A percentile compares a stretch with the other conserved stretches of the same genome.
Conservation (phyloP, 176 grass and related monocot species). For the Oryza meyeriana region DNA sequence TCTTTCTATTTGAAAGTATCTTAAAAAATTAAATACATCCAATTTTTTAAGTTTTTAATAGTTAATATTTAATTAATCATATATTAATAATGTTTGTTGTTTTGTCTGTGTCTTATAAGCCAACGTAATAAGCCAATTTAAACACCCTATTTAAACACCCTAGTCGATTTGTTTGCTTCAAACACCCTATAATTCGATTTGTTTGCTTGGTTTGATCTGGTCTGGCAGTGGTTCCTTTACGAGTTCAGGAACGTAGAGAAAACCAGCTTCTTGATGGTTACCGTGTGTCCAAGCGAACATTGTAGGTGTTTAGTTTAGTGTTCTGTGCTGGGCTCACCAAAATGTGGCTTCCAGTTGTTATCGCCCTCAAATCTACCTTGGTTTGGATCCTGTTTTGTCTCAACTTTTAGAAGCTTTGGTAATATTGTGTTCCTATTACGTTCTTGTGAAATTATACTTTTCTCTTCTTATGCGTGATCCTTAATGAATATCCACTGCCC, state of each 20-base stretch:
- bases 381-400: background rate
- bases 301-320: background rate
- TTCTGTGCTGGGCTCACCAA: background rate
- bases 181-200: too few species aligned
- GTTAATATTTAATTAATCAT: too few species aligned
- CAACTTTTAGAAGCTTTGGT: background rate
- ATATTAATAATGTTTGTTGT: too few species aligned
- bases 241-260: background rate
- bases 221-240: background rate
- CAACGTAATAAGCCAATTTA: too few species aligned
- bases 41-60: too few species aligned
- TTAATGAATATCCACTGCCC: constrained; percentile 70
- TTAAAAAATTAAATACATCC: too few species aligned
- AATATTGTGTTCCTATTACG: background rate
- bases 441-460: background rate
- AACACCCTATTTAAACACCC: too few species aligned
- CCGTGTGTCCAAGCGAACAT: background rate
- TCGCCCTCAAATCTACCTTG: background rate
- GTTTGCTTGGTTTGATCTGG: constrained; percentile 31
- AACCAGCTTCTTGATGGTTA: background rate
- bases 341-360: background rate
- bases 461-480: constrained; percentile 32
- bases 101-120: too few species aligned
- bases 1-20: too few species aligned
- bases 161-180: background rate